Evolutionary conservation across 352 stramenopile genomes (phyloP).

Genomic region (Pythium chondricola): DNA sequence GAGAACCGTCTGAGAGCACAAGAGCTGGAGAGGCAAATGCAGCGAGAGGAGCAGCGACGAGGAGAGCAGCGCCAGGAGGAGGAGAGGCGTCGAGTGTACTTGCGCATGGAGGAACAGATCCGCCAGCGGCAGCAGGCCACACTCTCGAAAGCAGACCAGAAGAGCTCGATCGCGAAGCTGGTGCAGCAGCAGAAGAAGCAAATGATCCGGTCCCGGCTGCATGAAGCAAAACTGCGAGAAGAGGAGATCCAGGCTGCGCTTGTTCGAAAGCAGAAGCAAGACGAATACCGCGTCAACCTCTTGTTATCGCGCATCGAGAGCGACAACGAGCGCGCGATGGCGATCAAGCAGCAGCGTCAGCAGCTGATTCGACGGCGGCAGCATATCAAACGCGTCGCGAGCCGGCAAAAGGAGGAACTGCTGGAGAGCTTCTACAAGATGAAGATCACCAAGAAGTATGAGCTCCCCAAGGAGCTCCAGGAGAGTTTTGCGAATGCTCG

Average conservation of each 20-base stretch:
- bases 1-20: slow-evolving; percentile 32
- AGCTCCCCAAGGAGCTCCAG: slow-evolving; percentile 47
- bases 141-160: slow-evolving; percentile 44
- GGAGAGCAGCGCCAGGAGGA: slow-evolving; percentile 44
- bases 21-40: slow-evolving; percentile 43
- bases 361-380: slow-evolving; percentile 49
- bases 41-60: slow-evolving; percentile 39
- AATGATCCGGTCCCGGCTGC: slow-evolving; percentile 35
- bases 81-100: slow-evolving; percentile 45
- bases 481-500: slow-evolving; percentile 19
- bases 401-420: slow-evolving; percentile 62
- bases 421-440: slow-evolving; percentile 78
- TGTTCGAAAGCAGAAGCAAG: slow-evolving; percentile 48
- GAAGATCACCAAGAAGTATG: slow-evolving; percentile 75
- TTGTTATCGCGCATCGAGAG: slow-evolving; percentile 55
- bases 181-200: slow-evolving; percentile 53
- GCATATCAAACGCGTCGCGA: slow-evolving; percentile 57
- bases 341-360: slow-evolving; percentile 53
- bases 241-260: slow-evolving; percentile 70
- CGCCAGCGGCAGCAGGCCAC: slow-evolving; percentile 34
- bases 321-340: slow-evolving; percentile 46
- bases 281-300: slow-evolving; percentile 51
- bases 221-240: slow-evolving; percentile 71
- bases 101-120: slow-evolving; percentile 57
- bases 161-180: slow-evolving; percentile 36